Evolutionary conservation across 495 filamentous ascomycete genomes (phyloP), one percentile per base, ranked within the genome.

Genomic region (Collariella sp.): DNA sequence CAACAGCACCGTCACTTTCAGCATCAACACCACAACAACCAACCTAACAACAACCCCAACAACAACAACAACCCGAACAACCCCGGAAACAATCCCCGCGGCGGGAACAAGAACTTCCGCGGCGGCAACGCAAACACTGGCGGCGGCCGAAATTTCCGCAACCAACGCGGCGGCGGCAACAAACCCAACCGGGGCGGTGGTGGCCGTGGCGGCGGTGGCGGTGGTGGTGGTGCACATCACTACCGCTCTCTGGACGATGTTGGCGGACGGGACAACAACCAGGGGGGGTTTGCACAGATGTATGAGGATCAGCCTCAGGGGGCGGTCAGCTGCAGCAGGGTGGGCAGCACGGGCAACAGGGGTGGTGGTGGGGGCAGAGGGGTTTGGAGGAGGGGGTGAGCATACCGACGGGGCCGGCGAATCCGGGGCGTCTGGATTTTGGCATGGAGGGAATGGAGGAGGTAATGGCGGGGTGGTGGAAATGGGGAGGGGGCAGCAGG

Each of bases 201-300:
- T 1, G 33, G 47, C 3, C 58, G 50, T 31, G 61, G 57, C 16
- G 53, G 58, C 5, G 56, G 62, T 10, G 62, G 66, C 13, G 52
- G 67, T 34, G 69, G 67, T 40, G 71, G 67, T 35, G 61, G 67
- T 47, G 59, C 20, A 7, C 55, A 67, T 40, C 65, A 71, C 43
- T 69, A 69, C 60, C 67, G 65, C 38, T 65, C 62, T 6, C 66
- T 70, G 0, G 72, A 76, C 33, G 73, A 76, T 42, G 56, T 76
- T 0, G 71, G 70, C 1, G 68, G 68, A 20, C 67, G 69, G 7
- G 70, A 72, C 2, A 67, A 49, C 1, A 66, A 56, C 35, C 68
- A 68, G 18, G 60, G 61, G 19, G 66, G 67, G 5, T 70, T 64
- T 40, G 58, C 61, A 6, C 55, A 67, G 12, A 72, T 71, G 1